Evolutionary conservation across 1,139 yeast genomes (phyloP).

Genomic region (Blastobotrys persicus): DNA sequence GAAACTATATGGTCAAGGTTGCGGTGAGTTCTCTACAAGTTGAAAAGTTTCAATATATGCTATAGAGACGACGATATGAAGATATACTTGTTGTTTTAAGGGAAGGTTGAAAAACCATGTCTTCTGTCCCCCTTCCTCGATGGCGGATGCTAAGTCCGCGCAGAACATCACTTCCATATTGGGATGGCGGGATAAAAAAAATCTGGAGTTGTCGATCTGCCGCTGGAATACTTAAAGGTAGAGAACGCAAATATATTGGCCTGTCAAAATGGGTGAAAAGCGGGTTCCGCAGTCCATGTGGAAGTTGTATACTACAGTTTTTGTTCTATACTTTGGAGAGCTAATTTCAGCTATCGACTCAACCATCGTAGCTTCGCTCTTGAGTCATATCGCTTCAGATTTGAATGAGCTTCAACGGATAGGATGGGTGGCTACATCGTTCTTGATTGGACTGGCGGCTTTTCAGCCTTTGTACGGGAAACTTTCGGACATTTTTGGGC

Average conservation of each 20-base stretch:
- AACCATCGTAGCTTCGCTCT: slow-evolving; percentile 61
- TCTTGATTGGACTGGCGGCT: slow-evolving; percentile 55
- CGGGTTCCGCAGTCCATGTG: not conserved
- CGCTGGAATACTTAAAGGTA: not conserved
- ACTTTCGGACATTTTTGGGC: slow-evolving; percentile 78
- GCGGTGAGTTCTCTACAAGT: too few species aligned
- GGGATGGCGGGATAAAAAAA: not conserved
- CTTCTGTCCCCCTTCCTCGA: too few species aligned
- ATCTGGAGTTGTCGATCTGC: not conserved
- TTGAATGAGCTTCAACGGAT: slow-evolving; percentile 51
- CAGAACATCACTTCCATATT: not conserved
- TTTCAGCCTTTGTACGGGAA: slow-evolving; percentile 81
- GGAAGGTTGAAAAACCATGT: too few species aligned
- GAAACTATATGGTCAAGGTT: too few species aligned
- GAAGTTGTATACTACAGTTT: not conserved
- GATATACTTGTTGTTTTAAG: too few species aligned
- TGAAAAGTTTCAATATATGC: too few species aligned
- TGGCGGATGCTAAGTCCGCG: too few species aligned
- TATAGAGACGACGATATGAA: too few species aligned
- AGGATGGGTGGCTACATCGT: slow-evolving; percentile 61
- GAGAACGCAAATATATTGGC: not conserved
- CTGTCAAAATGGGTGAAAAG: not conserved
- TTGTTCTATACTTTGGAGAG: slow-evolving; percentile 45
- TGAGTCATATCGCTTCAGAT: slow-evolving; percentile 62
- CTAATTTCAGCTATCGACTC: slow-evolving; percentile 60